These are phyloP conservation scores for Macrolepiota albuminosa DNA, from an alignment of 768 basidiomycete genomes.

Conservation along the genomic window DNA sequence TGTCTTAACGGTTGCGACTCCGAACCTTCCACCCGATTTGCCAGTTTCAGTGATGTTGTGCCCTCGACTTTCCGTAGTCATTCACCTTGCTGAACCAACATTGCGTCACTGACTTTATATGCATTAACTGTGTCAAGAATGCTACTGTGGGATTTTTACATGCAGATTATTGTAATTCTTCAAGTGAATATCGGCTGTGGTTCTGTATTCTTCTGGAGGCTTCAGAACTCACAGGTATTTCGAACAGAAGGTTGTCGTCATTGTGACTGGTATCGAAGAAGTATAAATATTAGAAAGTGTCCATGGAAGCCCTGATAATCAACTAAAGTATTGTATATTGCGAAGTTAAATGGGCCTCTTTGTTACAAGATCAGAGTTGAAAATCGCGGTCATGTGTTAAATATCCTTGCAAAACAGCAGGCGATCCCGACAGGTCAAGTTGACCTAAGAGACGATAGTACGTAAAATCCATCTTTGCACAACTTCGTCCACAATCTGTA, in stretches of 20 bases:
- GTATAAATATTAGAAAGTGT: neutral
- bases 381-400: neutral
- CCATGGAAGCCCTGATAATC: too few relatives aligned
- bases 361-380: neutral
- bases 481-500: conserved; percentile 36
- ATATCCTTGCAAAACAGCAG: neutral
- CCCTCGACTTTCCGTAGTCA: too few relatives aligned
- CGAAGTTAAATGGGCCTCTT: neutral
- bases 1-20: too few relatives aligned
- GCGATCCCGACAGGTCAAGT: neutral
- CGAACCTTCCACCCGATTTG: too few relatives aligned
- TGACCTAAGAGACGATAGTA: neutral
- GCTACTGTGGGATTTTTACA: too few relatives aligned
- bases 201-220: neutral
- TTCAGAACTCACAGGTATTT: neutral
- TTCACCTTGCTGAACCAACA: too few relatives aligned
- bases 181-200: too few relatives aligned
- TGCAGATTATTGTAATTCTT: too few relatives aligned
- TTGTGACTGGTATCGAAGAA: neutral
- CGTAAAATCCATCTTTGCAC: neutral
- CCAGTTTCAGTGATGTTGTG: too few relatives aligned
- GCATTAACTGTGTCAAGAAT: too few relatives aligned
- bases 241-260: neutral
- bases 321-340: neutral
- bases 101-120: too few relatives aligned